Evolutionary conservation across 495 filamentous ascomycete genomes (phyloP).

Genomic region (Tricharina praecox): DNA sequence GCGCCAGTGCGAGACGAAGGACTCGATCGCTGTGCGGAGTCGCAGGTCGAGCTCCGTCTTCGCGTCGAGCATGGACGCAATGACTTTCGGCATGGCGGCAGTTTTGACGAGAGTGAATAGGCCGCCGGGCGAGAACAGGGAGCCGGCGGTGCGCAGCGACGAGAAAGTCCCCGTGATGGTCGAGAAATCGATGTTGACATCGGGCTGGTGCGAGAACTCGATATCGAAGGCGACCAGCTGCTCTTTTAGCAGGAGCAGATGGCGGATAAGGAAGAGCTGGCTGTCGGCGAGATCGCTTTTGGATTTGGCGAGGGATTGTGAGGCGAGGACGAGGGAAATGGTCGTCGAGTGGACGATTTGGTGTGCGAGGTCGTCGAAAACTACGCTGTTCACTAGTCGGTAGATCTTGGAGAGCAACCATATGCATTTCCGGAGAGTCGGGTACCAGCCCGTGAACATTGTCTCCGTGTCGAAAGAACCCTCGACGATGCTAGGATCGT

Average conservation of each 20-base stretch:
- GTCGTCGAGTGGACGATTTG: slow-evolving; percentile 62
- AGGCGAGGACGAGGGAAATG: slow-evolving; percentile 44
- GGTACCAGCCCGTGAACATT: slow-evolving; percentile 39
- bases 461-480: slow-evolving; percentile 29
- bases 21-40: slow-evolving; percentile 25
- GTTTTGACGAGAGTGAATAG: slow-evolving; percentile 43
- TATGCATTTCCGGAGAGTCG: slow-evolving; percentile 57
- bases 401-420: slow-evolving; percentile 63
- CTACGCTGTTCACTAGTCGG: slow-evolving; percentile 52
- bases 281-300: slow-evolving; percentile 36
- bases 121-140: slow-evolving; percentile 49
- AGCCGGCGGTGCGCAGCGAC: slow-evolving; percentile 51
- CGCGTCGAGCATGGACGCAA: slow-evolving; percentile 51
- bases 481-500: slow-evolving; percentile 37
- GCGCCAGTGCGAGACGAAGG: slow-evolving; percentile 20
- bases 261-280: slow-evolving; percentile 55
- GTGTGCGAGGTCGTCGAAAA: slow-evolving; percentile 64
- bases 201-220: slow-evolving; percentile 43
- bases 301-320: slow-evolving; percentile 36
- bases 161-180: slow-evolving; percentile 50
- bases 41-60: slow-evolving; percentile 34
- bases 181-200: slow-evolving; percentile 52
- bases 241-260: slow-evolving; percentile 56
- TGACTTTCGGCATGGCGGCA: slow-evolving; percentile 41
- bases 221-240: slow-evolving; percentile 72